Percentiles rank a stretch among this genome's conserved stretches.
Evolutionary conservation across 2,329 filamentous ascomycete genomes (phyloP).

Genomic region (Aspergillus transmontanensis): DNA sequence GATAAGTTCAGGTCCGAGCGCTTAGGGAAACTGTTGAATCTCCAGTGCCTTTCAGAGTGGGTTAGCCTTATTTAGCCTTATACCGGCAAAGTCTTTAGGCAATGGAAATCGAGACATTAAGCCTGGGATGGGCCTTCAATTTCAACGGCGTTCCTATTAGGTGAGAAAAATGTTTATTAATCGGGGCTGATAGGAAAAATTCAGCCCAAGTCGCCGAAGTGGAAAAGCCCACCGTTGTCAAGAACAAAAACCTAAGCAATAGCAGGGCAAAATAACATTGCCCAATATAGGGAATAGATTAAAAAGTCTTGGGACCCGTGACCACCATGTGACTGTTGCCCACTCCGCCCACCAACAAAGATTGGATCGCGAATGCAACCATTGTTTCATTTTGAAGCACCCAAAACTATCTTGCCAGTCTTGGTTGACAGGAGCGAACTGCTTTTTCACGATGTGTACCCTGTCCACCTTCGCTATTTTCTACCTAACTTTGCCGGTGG

Average conservation of each 20-base stretch:
- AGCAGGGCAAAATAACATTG: background rate
- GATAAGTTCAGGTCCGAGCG: background rate
- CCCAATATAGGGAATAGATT: background rate
- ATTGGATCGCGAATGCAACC: background rate
- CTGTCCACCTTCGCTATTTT: slow-evolving; percentile 2
- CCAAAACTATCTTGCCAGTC: background rate
- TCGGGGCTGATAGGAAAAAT: background rate
- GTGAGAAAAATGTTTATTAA: background rate
- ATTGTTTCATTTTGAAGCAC: slow-evolving; percentile 9
- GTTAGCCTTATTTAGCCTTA: background rate
- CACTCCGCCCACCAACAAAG: background rate
- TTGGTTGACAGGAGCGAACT: background rate
- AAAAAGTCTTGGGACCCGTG: slow-evolving; percentile 7
- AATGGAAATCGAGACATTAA: background rate
- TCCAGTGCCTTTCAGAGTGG: background rate
- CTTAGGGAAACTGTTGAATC: slow-evolving; percentile 1
- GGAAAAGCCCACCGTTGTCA: slow-evolving; percentile 1
- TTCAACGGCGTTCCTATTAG: background rate
- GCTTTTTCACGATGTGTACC: background rate
- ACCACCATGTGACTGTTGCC: slow-evolving; percentile 12
- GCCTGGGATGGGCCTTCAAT: background rate
- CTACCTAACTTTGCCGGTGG: slow-evolving; percentile 4
- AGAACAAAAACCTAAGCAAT: background rate
- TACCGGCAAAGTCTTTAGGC: background rate
- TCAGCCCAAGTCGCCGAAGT: background rate